Percentiles rank a stretch among this genome's conserved stretches.
Conservation (phyloP, 148 eudicot genomes). For the Rhododendron mucronatum region DNA sequence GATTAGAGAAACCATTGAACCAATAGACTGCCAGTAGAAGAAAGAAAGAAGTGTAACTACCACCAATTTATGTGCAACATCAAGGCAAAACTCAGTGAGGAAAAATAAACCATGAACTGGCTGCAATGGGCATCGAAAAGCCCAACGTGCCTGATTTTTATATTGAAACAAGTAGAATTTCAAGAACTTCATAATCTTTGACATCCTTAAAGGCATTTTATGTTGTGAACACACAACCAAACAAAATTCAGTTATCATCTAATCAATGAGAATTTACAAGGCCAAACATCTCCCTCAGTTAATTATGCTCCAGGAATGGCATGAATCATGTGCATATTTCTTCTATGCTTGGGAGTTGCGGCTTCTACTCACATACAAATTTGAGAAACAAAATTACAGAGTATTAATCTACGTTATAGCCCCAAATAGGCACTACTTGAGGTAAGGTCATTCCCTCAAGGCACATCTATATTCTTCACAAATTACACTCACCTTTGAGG, state of each 20-base stretch:
- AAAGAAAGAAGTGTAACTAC: not conserved
- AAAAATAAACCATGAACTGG: not conserved
- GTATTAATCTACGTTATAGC: not conserved
- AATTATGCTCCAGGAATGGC: not conserved
- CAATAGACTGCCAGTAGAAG: not conserved
- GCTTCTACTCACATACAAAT: not conserved
- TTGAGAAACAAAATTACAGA: not conserved
- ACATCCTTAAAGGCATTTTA: not conserved
- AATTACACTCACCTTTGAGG: not conserved
- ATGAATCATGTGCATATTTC: not conserved
- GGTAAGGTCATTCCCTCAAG: not conserved
- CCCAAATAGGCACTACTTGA: not conserved
- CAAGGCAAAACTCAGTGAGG: not conserved
- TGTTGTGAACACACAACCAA: not conserved
- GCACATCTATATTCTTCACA: not conserved
- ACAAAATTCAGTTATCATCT: not conserved
- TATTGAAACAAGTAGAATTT: not conserved
- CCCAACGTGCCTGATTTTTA: not conserved
- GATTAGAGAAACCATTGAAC: not conserved
- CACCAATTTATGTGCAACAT: not conserved
- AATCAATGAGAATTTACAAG: constrained; percentile 1
- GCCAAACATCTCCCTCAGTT: not conserved
- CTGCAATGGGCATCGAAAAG: not conserved
- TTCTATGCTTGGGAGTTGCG: not conserved
- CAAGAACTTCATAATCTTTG: not conserved